Conservation (phyloP, 2,329 filamentous ascomycete species). For the Sclerotinia borealis region DNA sequence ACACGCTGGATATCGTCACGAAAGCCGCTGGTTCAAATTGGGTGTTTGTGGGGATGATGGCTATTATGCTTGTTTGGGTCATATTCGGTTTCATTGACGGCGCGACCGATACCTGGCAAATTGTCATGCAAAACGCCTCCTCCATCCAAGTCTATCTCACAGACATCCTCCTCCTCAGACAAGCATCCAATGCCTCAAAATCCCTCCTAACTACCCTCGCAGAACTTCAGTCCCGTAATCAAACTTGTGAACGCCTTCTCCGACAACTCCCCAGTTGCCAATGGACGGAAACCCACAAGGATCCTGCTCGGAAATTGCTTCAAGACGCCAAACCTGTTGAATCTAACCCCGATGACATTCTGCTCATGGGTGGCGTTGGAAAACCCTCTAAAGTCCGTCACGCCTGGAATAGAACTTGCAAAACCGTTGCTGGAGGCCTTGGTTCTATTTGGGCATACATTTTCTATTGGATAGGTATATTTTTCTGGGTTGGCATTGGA, state of each 20-base stretch:
- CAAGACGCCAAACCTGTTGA: conserved; percentile 6
- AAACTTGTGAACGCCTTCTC: not conserved
- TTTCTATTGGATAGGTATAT: conserved; percentile 17
- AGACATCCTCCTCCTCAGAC: conserved; percentile 32
- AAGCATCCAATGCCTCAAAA: conserved; percentile 27
- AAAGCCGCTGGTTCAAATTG: conserved; percentile 14
- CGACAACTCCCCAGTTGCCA: not conserved
- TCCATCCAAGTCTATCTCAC: conserved; percentile 33
- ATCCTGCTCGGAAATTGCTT: conserved; percentile 13
- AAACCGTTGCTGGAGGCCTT: conserved; percentile 12
- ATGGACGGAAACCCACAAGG: conserved; percentile 10
- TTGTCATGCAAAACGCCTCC: conserved; percentile 31
- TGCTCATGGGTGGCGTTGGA: not conserved
- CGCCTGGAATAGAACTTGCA: conserved; percentile 13
- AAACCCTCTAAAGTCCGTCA: not conserved
- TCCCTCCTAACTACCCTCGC: conserved; percentile 12
- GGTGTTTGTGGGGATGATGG: conserved; percentile 13
- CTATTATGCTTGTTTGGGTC: conserved; percentile 26
- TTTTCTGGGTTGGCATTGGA: conserved; percentile 18
- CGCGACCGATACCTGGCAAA: conserved; percentile 25
- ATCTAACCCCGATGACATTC: not conserved
- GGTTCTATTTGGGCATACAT: conserved; percentile 15
- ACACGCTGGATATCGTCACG: conserved; percentile 15
- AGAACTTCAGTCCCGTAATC: conserved; percentile 15
- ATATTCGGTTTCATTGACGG: conserved; percentile 29